These are phyloP conservation scores for Gnaphalium uliginosum DNA, from an alignment of 129 eudicot genomes.

Conservation along the genomic window DNA sequence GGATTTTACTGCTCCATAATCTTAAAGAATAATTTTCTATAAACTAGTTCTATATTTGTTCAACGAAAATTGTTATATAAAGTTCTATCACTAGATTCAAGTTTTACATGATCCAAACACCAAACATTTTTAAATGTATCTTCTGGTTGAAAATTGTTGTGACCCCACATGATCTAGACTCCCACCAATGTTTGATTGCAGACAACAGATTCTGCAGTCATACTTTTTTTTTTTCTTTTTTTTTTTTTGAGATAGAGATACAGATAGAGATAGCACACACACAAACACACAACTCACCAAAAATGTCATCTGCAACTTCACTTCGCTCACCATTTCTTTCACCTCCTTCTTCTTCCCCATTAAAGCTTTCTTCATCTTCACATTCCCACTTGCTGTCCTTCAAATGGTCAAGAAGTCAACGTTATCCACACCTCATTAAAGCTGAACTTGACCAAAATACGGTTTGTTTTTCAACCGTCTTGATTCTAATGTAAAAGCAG, in stretches of 20 bases:
- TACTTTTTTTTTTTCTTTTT: too few relatives aligned
- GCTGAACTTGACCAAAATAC: slow-evolving; percentile 87
- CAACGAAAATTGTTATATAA: too few relatives aligned
- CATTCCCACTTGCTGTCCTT: slow-evolving; percentile 33
- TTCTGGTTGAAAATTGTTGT: slow-evolving; percentile 27
- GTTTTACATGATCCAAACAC: too few relatives aligned
- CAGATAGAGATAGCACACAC: neutral
- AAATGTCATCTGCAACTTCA: slow-evolving; percentile 53
- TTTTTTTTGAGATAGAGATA: slow-evolving; percentile 4
- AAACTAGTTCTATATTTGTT: too few relatives aligned
- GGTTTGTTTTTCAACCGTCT: slow-evolving; percentile 32
- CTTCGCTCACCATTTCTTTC: slow-evolving; percentile 58
- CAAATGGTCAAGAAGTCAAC: slow-evolving; percentile 42
- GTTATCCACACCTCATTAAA: slow-evolving; percentile 54
- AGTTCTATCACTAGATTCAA: too few relatives aligned
- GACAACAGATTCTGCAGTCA: slow-evolving; percentile 8
- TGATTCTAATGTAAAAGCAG: neutral
- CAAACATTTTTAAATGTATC: neutral
- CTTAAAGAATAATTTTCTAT: too few relatives aligned
- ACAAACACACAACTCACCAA: neutral
- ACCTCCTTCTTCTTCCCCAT: slow-evolving; percentile 41
- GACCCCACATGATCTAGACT: slow-evolving; percentile 72
- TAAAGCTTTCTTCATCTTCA: slow-evolving; percentile 38
- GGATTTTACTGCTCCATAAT: too few relatives aligned
- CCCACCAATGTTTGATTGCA: slow-evolving; percentile 32